These are phyloP conservation scores for Emergomyces orientalis DNA, from an alignment of 2,329 filamentous ascomycete species.

Conservation along the genomic window DNA sequence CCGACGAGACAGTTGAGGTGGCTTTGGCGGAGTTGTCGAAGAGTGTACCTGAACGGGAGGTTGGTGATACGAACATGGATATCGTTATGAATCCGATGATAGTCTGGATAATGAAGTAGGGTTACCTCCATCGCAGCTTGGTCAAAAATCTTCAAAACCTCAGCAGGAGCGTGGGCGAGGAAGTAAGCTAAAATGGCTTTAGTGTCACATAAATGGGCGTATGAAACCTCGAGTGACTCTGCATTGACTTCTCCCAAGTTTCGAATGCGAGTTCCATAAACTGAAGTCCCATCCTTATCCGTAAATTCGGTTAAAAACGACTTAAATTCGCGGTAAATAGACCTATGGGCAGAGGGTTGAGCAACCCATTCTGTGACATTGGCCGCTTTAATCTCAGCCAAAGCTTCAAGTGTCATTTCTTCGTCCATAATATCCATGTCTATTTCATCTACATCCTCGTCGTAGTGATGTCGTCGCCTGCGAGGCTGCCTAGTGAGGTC, in stretches of 20 bases:
- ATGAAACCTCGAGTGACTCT: conserved; percentile 92
- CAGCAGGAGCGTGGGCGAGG: conserved; percentile 87
- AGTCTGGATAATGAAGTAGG: conserved; percentile 91
- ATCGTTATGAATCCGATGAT: conserved; percentile 93
- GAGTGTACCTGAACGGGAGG: conserved; percentile 85
- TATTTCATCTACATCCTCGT: conserved; percentile 83
- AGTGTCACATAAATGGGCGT: conserved; percentile 77
- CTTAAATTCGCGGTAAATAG: conserved; percentile 94
- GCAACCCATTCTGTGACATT: conserved; percentile 94
- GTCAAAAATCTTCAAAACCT: conserved; percentile 92
- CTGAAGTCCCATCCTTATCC: conserved; percentile 77
- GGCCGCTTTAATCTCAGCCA: conserved; percentile 86
- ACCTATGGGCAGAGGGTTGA: conserved; percentile 78
- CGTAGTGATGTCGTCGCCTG: conserved; percentile 78
- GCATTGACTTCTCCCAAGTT: conserved; percentile 96
- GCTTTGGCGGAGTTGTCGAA: conserved; percentile 86
- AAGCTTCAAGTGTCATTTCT: conserved; percentile 81
- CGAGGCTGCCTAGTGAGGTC: conserved; percentile 80
- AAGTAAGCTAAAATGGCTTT: conserved; percentile 96
- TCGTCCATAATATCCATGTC: conserved; percentile 96
- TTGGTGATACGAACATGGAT: conserved; percentile 97
- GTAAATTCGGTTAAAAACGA: conserved; percentile 94
- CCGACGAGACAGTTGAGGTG: conserved; percentile 93
- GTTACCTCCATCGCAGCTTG: conserved; percentile 95
- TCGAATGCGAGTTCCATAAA: conserved; percentile 88